Evolutionary conservation across 768 basidiomycete genomes (phyloP).

Genomic region (Kwoniella heveanensis): DNA sequence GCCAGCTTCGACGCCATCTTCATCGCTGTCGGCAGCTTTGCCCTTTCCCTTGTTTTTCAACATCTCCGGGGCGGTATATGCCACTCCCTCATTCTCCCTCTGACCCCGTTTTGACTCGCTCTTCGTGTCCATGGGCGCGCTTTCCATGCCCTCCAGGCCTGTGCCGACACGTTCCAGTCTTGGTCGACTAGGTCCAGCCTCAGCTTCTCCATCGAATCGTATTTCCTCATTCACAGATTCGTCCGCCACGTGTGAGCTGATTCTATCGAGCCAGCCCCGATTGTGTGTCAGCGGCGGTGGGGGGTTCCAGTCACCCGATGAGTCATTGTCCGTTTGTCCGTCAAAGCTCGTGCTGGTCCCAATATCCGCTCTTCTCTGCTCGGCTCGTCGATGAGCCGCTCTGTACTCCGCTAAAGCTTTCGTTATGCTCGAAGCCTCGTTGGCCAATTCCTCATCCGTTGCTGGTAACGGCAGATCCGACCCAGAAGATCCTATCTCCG

Average conservation of each 20-base stretch:
- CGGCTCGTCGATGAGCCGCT: not conserved
- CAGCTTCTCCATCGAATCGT: constrained; percentile 11
- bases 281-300: not conserved
- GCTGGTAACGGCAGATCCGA: not conserved
- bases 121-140: constrained; percentile 7
- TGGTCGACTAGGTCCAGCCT: constrained; percentile 20
- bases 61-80: constrained; percentile 31
- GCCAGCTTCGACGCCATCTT: not conserved
- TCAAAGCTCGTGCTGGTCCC: not conserved
- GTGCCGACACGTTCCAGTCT: constrained; percentile 8
- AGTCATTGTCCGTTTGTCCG: not conserved
- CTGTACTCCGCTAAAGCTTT: constrained; percentile 2
- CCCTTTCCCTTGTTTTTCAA: constrained; percentile 17
- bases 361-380: not conserved
- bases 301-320: too few species aligned
- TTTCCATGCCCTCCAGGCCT: not conserved
- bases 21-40: not conserved
- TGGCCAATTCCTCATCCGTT: not conserved
- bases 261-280: not conserved
- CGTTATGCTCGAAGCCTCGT: not conserved
- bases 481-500: not conserved
- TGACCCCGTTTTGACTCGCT: constrained; percentile 2
- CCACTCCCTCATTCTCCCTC: constrained; percentile 17
- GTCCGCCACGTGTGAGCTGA: not conserved
- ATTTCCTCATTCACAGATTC: not conserved